These are phyloP conservation scores for Ilyonectria robusta DNA, from an alignment of 2,329 filamentous ascomycete species.

Conservation along the genomic window DNA sequence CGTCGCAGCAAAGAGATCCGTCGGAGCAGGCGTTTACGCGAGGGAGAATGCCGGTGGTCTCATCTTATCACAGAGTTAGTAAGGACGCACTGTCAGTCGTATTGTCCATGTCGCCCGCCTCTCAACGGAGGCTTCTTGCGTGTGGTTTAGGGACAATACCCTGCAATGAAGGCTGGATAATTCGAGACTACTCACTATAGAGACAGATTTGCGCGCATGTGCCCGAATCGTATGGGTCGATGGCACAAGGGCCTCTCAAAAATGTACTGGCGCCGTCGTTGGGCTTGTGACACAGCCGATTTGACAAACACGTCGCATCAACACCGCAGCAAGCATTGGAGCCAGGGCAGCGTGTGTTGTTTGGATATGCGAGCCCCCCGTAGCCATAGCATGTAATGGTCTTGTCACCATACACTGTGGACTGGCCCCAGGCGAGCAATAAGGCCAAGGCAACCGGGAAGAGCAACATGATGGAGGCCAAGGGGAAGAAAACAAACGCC, in stretches of 20 bases:
- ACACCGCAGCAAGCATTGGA: slow-evolving; percentile 34
- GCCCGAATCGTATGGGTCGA: slow-evolving; percentile 28
- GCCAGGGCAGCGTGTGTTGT: slow-evolving; percentile 30
- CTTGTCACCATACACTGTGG: not conserved
- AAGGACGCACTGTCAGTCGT: not conserved
- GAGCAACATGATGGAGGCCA: not conserved
- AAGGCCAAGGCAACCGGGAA: not conserved
- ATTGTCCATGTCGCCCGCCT: not conserved
- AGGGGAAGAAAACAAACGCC: no score
- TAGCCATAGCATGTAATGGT: slow-evolving; percentile 10
- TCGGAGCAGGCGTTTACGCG: slow-evolving; percentile 33
- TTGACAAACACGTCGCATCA: slow-evolving; percentile 34
- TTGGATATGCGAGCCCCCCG: not conserved
- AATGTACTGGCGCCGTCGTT: slow-evolving; percentile 28
- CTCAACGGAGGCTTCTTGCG: no score
- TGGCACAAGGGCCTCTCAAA: slow-evolving; percentile 36
- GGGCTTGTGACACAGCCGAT: slow-evolving; percentile 34
- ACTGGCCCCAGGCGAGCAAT: not conserved
- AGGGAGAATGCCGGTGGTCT: slow-evolving; percentile 30
- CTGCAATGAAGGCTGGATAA: no score
- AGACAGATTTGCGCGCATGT: slow-evolving; percentile 35
- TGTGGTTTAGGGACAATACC: no score
- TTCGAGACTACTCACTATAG: slow-evolving; percentile 23
- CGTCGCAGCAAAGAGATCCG: slow-evolving; percentile 40
- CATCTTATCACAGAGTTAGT: slow-evolving; percentile 10